These are phyloP conservation scores for Dichotomocladium elegans DNA, from an alignment of 371 early-diverging fungal species.

Conservation along the genomic window DNA sequence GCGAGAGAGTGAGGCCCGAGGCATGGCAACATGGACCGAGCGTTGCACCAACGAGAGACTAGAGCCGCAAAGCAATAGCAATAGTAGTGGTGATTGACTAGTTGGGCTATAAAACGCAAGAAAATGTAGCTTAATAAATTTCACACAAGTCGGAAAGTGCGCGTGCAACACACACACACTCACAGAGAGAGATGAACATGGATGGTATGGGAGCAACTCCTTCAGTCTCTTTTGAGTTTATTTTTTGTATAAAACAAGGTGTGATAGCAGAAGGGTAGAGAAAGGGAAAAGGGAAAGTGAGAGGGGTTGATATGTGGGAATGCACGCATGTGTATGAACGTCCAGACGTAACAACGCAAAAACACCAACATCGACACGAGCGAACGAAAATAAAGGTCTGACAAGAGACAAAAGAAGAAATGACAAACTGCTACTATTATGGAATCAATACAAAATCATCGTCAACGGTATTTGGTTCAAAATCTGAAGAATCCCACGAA, in stretches of 20 bases:
- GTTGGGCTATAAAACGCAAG: neutral
- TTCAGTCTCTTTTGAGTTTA: conserved; percentile 1
- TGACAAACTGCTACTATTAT: neutral
- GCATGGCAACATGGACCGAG: neutral
- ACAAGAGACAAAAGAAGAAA: conserved; percentile 1
- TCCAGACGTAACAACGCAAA: too few relatives aligned
- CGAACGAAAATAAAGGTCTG: neutral
- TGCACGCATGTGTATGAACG: too few relatives aligned
- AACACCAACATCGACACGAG: neutral
- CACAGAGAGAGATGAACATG: conserved; percentile 15
- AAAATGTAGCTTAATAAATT: neutral
- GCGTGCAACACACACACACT: conserved; percentile 5
- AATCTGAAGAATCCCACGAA: conserved; percentile 1
- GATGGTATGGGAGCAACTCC: too few relatives aligned
- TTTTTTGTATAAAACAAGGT: neutral
- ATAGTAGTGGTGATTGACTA: neutral
- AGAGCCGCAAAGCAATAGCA: neutral
- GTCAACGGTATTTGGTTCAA: neutral
- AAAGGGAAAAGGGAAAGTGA: neutral
- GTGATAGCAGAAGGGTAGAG: neutral
- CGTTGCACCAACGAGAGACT: neutral
- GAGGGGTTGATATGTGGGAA: too few relatives aligned
- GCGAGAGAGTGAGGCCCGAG: neutral
- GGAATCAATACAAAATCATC: conserved; percentile 15
- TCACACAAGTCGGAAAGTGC: conserved; percentile 6